Evolutionary conservation across 768 basidiomycete genomes (phyloP).

Genomic region (Gelatoporia subvermispora): DNA sequence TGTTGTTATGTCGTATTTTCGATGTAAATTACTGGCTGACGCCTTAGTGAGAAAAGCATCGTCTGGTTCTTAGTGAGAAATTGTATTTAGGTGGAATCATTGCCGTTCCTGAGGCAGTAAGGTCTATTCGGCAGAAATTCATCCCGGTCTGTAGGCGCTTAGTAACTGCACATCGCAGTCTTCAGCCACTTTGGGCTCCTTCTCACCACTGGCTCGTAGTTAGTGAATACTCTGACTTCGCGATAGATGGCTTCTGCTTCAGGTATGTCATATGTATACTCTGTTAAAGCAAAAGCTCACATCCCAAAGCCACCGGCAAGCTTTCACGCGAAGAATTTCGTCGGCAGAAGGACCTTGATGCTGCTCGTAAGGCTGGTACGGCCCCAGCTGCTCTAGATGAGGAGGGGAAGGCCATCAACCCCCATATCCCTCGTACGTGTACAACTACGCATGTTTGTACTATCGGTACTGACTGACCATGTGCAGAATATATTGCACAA

Average conservation of each 20-base stretch:
- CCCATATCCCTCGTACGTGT: constrained; percentile 94
- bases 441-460: neutral
- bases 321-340: constrained; percentile 93
- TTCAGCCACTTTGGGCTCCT: neutral
- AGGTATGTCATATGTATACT: constrained; percentile 3
- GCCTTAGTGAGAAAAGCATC: neutral
- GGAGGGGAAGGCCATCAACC: constrained; percentile 94
- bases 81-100: neutral
- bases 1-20: neutral
- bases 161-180: no score
- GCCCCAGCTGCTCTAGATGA: constrained; percentile 94
- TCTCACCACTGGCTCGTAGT: no score
- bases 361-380: constrained; percentile 97
- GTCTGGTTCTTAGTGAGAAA: neutral
- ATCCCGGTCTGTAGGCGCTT: no score
- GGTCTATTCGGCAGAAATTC: no score
- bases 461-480: neutral
- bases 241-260: constrained; percentile 13
- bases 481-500: constrained; percentile 91
- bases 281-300: neutral
- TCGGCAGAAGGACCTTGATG: constrained; percentile 94
- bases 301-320: constrained; percentile 56
- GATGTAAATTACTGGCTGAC: constrained; percentile 1
- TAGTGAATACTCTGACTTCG: no score
- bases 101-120: no score